Percentiles rank a stretch among this genome's conserved stretches.
These are phyloP conservation scores for Lenwebbia sp. DNA, from an alignment of 345 rosid species.

Conservation along the genomic window DNA sequence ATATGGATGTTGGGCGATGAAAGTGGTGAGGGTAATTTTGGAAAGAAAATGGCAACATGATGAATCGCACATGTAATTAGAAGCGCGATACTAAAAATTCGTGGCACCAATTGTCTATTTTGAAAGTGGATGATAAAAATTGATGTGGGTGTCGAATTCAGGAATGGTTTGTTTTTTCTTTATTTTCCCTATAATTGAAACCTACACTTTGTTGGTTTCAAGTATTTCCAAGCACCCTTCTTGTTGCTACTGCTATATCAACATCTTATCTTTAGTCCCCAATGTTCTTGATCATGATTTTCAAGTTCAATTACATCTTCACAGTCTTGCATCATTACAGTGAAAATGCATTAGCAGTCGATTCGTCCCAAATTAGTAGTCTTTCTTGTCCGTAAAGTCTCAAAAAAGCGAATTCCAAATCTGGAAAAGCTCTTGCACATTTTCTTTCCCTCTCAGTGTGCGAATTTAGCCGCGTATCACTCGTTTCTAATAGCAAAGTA, in stretches of 20 bases:
- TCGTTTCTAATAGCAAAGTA: fast-evolving
- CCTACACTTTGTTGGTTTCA: too few species aligned
- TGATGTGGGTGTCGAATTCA: too few species aligned
- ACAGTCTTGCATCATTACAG: neutral
- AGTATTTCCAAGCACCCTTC: neutral
- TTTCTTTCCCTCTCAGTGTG: neutral
- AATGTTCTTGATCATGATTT: neutral
- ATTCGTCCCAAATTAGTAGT: too few species aligned
- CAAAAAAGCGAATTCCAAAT: neutral
- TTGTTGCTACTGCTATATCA: neutral
- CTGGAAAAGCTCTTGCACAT: neutral
- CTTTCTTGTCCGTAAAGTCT: neutral
- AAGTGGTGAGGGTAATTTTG: too few species aligned
- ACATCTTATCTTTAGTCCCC: neutral
- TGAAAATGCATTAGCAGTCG: neutral
- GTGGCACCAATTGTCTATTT: too few species aligned
- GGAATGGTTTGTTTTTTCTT: too few species aligned
- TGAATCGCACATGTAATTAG: too few species aligned
- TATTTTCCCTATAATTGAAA: too few species aligned
- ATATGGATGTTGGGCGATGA: too few species aligned
- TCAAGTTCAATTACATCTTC: neutral
- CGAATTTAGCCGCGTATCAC: neutral
- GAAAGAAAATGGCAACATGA: too few species aligned
- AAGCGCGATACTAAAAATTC: too few species aligned
- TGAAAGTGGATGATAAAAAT: too few species aligned